phyloP scores from a whole-genome alignment of 2,329 filamentous ascomycete genomes.

The Ophiostoma ulmi region DNA sequence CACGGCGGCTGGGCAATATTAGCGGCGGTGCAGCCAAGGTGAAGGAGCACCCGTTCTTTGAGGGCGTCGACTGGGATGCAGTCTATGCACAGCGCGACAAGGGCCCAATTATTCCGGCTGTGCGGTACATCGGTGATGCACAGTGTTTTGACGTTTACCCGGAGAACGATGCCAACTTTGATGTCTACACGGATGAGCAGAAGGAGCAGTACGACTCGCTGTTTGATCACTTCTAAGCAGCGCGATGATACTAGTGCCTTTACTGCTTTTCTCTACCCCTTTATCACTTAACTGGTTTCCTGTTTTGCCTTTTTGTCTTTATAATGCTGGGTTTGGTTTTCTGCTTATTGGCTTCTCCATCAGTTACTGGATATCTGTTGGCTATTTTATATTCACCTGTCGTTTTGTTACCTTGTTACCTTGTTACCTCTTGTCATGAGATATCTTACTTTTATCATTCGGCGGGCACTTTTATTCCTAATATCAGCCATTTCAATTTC shows the following conservation, averaged over 20 bases:
- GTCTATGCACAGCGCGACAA: slow-evolving; percentile 58
- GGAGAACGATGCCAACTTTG: slow-evolving; percentile 62
- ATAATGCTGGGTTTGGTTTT: background rate
- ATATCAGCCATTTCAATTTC: background rate
- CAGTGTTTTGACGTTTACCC: slow-evolving; percentile 79
- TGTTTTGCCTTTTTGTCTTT: background rate
- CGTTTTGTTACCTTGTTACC: background rate
- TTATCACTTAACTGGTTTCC: background rate
- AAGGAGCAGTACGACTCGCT: slow-evolving; percentile 64
- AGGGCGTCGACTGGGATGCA: slow-evolving; percentile 67
- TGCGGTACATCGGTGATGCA: slow-evolving; percentile 67
- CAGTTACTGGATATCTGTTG: slow-evolving; percentile 15
- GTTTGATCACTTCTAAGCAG: slow-evolving; percentile 46
- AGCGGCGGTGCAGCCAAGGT: slow-evolving; percentile 66
- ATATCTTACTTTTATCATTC: background rate
- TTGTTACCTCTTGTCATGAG: background rate
- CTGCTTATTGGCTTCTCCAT: background rate
- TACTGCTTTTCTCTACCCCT: background rate
- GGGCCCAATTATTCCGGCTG: slow-evolving; percentile 70
- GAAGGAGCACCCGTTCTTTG: slow-evolving; percentile 72
- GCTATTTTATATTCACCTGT: slow-evolving; percentile 2
- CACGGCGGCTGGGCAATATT: slow-evolving; percentile 71
- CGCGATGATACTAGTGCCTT: background rate
- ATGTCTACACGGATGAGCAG: slow-evolving; percentile 65
- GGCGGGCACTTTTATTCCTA: background rate